These are phyloP conservation scores for Hypholoma sublateritium DNA, from an alignment of 768 basidiomycete species.

Conservation along the genomic window DNA sequence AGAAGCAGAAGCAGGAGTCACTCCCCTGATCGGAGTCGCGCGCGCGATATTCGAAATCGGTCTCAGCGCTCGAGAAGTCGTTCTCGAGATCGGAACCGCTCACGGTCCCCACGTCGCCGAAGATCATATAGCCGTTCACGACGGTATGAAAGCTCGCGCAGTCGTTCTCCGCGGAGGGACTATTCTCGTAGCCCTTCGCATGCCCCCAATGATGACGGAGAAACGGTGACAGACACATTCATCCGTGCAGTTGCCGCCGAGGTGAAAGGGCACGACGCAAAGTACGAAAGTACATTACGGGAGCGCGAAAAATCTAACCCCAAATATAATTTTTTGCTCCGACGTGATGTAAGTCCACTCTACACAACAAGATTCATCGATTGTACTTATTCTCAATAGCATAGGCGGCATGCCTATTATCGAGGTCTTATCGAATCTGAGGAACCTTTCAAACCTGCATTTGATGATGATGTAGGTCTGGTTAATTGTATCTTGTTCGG, in stretches of 20 bases:
- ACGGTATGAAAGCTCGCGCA: conserved; percentile 35
- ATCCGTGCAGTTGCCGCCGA: conserved; percentile 85
- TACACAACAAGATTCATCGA: neutral
- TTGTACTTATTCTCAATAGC: conserved; percentile 38
- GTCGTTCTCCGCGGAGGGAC: conserved; percentile 48
- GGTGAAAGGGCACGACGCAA: conserved; percentile 75
- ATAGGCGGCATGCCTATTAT: conserved; percentile 71
- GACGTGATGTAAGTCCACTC: conserved; percentile 45
- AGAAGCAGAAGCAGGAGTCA: conserved; percentile 40
- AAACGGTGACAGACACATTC: conserved; percentile 79
- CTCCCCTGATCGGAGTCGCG: conserved; percentile 36
- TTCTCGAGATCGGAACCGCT: conserved; percentile 44
- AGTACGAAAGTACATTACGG: conserved; percentile 73
- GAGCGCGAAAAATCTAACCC: conserved; percentile 80
- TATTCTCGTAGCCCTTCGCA: conserved; percentile 53
- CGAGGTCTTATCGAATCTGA: conserved; percentile 64
- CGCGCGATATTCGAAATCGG: conserved; percentile 37
- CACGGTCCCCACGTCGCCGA: conserved; percentile 40
- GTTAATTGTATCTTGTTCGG: neutral
- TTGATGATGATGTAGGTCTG: conserved; percentile 71
- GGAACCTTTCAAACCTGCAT: conserved; percentile 59
- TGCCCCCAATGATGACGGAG: conserved; percentile 52
- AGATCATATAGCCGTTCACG: conserved; percentile 33
- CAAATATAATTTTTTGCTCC: conserved; percentile 77
- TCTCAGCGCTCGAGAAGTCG: conserved; percentile 50